Evolutionary conservation across 1,284 basidiomycete genomes (phyloP), one percentile per base, ranked within the genome.

Genomic region (Gymnopus androsaceus): DNA sequence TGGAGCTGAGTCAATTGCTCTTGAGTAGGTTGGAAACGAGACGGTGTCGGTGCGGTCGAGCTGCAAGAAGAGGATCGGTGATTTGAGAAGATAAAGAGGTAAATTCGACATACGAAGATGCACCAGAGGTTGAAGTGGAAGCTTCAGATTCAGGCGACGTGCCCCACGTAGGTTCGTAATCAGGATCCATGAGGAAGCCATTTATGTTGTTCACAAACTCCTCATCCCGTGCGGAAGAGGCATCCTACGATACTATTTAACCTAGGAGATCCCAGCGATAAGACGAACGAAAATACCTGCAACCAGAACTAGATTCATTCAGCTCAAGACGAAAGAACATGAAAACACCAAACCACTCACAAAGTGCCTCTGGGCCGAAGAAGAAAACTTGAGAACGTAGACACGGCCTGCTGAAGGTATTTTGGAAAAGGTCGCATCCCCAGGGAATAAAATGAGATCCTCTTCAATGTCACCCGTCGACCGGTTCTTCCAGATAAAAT

Each of bases 361-460:
- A 67, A 93, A 93, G 67, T 92, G 88, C 57, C 82, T 80, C 65
- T 91, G 87, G 64, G 89, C 79, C 15, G 90, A 92, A 5, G 88
- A 90, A 1, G 84, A 83, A 72, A 92, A 92, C 69, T 87, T 90
- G 64, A 92, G 82, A 57, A 91, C 87, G 65, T 87, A 92, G 4
- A 86, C 82, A 57, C 90, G 76, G 15, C 87, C 88, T 54, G 76
- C 79, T 64, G 89, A 80, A 2, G 80, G 59, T 11, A 92, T 84
- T 68, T 84, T 87, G 57, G 76, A 75, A 65, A 93, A 90, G 1
- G 77, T 79, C n/a, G 90, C 90, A 69, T 93, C 90, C 2, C 81
- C 78, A 1, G 89, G 88, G 66, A 92, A 89, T 38, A 92, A 71
- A 59, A 92, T 90, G 48, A 92, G 72, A 63, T 93, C 90, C 82